Base-by-base conservation (phyloP, 257 asterid species). In the Gentiana macrophylla region DNA sequence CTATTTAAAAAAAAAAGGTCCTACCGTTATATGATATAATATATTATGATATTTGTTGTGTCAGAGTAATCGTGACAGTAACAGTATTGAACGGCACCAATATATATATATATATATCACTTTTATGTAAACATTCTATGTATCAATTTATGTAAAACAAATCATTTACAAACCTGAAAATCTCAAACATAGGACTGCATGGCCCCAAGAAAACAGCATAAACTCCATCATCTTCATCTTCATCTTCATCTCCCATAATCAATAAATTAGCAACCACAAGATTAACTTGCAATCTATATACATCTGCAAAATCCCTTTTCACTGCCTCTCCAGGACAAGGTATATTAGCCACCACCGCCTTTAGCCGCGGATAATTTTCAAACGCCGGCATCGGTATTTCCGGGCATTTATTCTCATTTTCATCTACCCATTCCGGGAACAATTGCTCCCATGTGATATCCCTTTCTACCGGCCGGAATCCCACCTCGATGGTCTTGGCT, bases 321-420 rank as follows among this genome's bases (percentile, higher is more conserved):
- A 54, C 51, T 12, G 56, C 61, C 51, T 38, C 57, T 10, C 37
- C 46, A 32, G 45, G 59, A 53, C 82, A 70, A 36, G 82, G 82
- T 47, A 61, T 62, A 46, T 57, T 57, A 8, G 79, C 77, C 8
- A 77, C 64, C 49, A 77, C 56, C 35, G 65, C 70, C n/a, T 77
- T 62, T 35, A 73, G 11, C 37, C 62, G 70, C 12, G 33, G 41
- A 48, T 69, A 73, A 1, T 72, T 60, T 32, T 58, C 62, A 3
- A 67, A 60, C 49, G 46, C 47, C 4, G 82, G 79, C 77, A 72
- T 70, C 15, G 79, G 79, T 33, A 77, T 73, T 60, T 73, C 74
- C 0, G 82, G 82, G 53, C 82, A 77, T 35, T 59, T 64, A 0
- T 50, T 67, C 13, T 43, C 13, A 13, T 63, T 37, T 57, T 77